Conservation (phyloP, 2,329 filamentous ascomycete species). For the Beauveria asiatica region DNA sequence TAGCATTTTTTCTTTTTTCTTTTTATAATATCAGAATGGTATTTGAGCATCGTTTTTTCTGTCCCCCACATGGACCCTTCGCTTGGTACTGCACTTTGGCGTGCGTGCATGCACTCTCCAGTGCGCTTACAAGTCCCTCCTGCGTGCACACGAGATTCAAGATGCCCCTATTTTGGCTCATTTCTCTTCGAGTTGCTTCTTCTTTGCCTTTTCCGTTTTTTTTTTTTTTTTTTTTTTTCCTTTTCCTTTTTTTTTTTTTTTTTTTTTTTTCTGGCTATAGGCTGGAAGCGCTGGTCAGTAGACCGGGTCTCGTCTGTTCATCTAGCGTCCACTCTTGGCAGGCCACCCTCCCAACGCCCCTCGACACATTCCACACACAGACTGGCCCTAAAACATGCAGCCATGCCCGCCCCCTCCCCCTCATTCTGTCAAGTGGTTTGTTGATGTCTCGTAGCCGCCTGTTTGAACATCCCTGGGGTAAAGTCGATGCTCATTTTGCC, state of each 20-base stretch:
- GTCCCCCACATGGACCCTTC: too few relatives aligned
- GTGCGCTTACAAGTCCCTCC: too few relatives aligned
- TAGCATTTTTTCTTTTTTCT: too few relatives aligned
- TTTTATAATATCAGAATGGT: too few relatives aligned
- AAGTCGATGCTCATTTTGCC: too few relatives aligned
- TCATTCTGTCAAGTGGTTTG: not conserved
- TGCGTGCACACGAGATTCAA: too few relatives aligned
- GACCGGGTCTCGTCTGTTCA: too few relatives aligned
- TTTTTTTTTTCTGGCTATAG: not conserved
- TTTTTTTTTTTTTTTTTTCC: not conserved
- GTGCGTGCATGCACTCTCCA: too few relatives aligned
- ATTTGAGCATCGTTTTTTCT: too few relatives aligned
- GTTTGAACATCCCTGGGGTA: not conserved
- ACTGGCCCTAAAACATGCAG: not conserved
- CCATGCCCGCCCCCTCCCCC: not conserved
- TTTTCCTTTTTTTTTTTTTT: not conserved
- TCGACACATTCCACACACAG: not conserved
- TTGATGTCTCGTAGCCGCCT: not conserved
- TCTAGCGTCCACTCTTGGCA: not conserved
- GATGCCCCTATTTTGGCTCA: too few relatives aligned
- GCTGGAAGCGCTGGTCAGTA: too few relatives aligned
- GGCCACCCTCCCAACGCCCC: not conserved
- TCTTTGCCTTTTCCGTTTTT: not conserved
- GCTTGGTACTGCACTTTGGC: too few relatives aligned
- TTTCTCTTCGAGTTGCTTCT: not conserved